These are phyloP conservation scores for Rhododendron henanense DNA, from an alignment of 148 eudicot genomes.

Conservation along the genomic window DNA sequence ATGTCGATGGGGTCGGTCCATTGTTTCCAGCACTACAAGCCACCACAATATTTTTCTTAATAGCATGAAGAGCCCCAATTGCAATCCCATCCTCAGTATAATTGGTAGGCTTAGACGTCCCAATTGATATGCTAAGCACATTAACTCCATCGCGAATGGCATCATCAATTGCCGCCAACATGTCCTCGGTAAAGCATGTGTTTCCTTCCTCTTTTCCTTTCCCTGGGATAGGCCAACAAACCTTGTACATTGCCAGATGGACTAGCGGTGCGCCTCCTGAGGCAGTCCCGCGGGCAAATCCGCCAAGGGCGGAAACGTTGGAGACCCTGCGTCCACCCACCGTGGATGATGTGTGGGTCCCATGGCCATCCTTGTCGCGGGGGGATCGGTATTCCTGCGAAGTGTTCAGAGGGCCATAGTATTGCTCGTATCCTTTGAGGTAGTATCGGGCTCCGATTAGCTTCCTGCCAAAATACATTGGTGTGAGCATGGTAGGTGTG, in stretches of 20 bases:
- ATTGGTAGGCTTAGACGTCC: constrained; percentile 18
- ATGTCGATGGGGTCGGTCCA: constrained; percentile 47
- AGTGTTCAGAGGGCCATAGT: constrained; percentile 56
- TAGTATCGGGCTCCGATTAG: constrained; percentile 89
- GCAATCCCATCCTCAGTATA: constrained; percentile 54
- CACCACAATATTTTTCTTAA: constrained; percentile 54
- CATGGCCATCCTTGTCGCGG: constrained; percentile 84
- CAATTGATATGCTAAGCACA: constrained; percentile 71
- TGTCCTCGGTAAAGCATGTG: constrained; percentile 67
- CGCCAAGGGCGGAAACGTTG: constrained; percentile 48
- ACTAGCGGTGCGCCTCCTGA: constrained; percentile 88
- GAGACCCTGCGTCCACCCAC: constrained; percentile 60
- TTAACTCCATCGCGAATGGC: constrained; percentile 80
- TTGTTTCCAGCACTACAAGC: constrained; percentile 71
- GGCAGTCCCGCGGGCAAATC: constrained; percentile 70
- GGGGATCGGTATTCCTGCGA: constrained; percentile 62
- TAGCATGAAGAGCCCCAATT: constrained; percentile 73
- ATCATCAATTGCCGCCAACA: constrained; percentile 85
- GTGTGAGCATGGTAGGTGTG: neutral
- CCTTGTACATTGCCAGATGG: constrained; percentile 82
- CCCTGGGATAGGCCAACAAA: constrained; percentile 64
- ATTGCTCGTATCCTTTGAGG: constrained; percentile 60
- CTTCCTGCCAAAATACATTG: constrained; percentile 42
- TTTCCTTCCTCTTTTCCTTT: constrained; percentile 52
- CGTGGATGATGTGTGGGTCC: constrained; percentile 89